Percentiles rank a stretch among this genome's conserved stretches.
These are phyloP conservation scores for Lupinus albus DNA, from an alignment of 306 rosid genomes.

Conservation along the genomic window DNA sequence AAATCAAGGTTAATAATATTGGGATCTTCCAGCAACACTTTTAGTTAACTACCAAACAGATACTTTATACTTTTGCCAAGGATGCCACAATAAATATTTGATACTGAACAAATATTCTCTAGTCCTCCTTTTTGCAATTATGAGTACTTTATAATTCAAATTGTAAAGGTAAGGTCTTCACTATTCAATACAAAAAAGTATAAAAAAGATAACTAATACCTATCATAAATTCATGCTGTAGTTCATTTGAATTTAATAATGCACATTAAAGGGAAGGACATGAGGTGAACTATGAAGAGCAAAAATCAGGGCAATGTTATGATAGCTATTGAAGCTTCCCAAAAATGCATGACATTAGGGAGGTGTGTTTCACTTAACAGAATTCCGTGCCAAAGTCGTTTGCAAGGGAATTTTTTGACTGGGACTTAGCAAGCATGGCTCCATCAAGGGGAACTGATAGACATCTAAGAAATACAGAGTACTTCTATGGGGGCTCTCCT, in stretches of 20 bases:
- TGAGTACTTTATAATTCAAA: background rate
- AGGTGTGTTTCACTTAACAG: background rate
- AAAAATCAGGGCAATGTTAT: background rate
- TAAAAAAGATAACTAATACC: background rate
- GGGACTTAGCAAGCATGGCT: background rate
- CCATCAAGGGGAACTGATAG: constrained; percentile 5
- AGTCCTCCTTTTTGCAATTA: constrained; percentile 23
- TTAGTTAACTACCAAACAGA: constrained; percentile 8
- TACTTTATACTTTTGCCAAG: constrained; percentile 8
- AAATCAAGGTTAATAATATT: background rate
- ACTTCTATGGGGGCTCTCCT: background rate
- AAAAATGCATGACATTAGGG: background rate
- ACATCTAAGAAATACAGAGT: constrained; percentile 8
- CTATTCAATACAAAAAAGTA: background rate
- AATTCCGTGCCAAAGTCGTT: constrained; percentile 18
- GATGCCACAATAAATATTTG: constrained; percentile 17
- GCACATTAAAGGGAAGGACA: constrained; percentile 8
- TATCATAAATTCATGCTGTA: background rate
- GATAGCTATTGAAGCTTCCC: background rate
- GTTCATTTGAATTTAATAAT: constrained; percentile 14
- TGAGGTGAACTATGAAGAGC: background rate
- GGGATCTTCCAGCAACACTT: constrained; percentile 8
- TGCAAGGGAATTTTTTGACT: constrained; percentile 1
- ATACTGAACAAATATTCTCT: constrained; percentile 5
- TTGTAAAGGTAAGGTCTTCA: background rate